Percentiles rank a stretch among this genome's conserved stretches.
Conservation (phyloP, 208 protist genomes). For the Trypanosoma scelopori region DNA sequence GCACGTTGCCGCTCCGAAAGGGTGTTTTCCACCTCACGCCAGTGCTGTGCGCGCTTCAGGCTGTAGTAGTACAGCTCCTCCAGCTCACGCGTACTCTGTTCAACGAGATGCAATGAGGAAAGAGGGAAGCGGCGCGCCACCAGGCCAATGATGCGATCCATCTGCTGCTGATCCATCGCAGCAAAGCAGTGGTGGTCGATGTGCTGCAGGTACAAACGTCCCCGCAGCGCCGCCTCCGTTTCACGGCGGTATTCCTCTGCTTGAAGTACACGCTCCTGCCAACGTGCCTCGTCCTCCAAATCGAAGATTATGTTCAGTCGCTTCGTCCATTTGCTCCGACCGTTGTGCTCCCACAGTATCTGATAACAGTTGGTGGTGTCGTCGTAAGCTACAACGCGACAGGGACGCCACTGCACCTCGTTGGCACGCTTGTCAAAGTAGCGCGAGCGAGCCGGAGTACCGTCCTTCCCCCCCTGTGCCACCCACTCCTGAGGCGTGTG, state of each 20-base stretch:
- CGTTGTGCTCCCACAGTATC: conserved; percentile 68
- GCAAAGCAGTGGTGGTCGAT: conserved; percentile 58
- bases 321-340: conserved; percentile 80
- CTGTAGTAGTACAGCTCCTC: conserved; percentile 80
- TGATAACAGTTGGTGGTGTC: conserved; percentile 56
- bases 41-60: conserved; percentile 77
- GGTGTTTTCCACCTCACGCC: conserved; percentile 58
- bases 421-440: conserved; percentile 55
- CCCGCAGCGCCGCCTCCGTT: conserved; percentile 72
- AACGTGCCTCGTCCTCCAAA: conserved; percentile 66
- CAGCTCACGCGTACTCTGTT: conserved; percentile 69
- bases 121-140: conserved; percentile 81
- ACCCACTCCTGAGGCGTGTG: conserved; percentile 83
- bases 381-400: conserved; percentile 76
- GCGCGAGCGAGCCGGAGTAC: conserved; percentile 80
- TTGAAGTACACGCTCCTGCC: conserved; percentile 69
- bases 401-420: conserved; percentile 59
- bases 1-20: conserved; percentile 66
- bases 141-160: conserved; percentile 82
- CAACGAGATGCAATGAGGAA: conserved; percentile 67
- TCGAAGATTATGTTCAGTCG: conserved; percentile 92
- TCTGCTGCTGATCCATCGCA: conserved; percentile 75
- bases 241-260: conserved; percentile 73
- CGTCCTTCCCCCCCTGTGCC: conserved; percentile 45
- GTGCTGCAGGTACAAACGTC: conserved; percentile 72